Percentiles rank a stretch among this genome's conserved stretches.
Conservation (phyloP, 139 green algal species). For the Coelastrella sp. region DNA sequence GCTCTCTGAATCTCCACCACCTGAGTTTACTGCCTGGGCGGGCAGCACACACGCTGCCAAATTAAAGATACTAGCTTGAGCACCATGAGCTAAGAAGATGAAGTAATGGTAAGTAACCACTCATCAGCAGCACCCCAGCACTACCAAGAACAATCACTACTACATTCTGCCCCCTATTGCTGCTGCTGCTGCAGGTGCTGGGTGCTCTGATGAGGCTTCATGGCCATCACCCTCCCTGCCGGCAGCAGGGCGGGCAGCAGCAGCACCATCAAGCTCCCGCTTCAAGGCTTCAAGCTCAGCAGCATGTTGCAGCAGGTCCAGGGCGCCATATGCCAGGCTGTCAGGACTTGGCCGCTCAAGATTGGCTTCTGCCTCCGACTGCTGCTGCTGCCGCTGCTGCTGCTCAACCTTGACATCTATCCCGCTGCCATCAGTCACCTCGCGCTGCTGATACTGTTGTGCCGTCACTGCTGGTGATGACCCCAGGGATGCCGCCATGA, state of each 20-base stretch:
- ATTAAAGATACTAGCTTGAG: no score
- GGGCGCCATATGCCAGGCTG: not conserved
- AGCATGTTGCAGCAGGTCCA: not conserved
- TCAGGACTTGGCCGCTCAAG: not conserved
- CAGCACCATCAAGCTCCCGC: not conserved
- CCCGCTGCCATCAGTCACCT: not conserved
- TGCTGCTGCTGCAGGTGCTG: not conserved
- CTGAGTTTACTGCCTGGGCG: no score
- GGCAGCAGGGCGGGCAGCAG: conserved; percentile 26
- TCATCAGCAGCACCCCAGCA: not conserved
- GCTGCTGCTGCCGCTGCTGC: not conserved
- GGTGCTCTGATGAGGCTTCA: not conserved
- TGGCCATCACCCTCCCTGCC: conserved; percentile 38
- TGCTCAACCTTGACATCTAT: not conserved
- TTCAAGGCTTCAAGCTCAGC: not conserved
- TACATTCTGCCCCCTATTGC: not conserved
- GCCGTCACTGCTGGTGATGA: not conserved
- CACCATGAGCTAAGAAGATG: no score
- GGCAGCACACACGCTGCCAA: no score
- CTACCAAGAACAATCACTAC: not conserved
- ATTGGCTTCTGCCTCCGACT: not conserved
- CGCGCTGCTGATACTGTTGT: not conserved
- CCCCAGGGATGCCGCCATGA: not conserved
- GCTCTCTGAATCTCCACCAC: no score
- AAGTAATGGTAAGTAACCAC: no score